Percentiles rank a stretch among this genome's conserved stretches.
Conservation (phyloP, 2,329 filamentous ascomycete species). For the Apiospora phragmitis region DNA sequence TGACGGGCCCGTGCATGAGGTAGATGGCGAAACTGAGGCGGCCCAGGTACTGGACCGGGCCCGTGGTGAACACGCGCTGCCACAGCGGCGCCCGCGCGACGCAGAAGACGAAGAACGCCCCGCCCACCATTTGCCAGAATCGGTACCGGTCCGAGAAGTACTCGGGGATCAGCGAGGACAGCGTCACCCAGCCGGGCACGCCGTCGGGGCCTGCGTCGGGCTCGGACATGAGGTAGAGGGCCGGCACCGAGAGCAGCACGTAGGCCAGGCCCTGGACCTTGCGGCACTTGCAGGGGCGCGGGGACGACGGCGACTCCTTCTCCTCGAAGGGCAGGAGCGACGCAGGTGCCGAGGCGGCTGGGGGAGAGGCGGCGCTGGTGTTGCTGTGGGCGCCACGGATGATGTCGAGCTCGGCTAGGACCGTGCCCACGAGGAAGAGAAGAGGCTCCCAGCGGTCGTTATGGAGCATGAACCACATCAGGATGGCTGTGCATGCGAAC, state of each 20-base stretch:
- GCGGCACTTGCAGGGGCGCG: conserved; percentile 11
- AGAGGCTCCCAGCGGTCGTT: conserved; percentile 55
- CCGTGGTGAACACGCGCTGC: conserved; percentile 51
- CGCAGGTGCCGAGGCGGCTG: conserved; percentile 18
- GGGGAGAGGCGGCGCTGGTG: conserved; percentile 3
- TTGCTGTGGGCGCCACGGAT: conserved; percentile 47
- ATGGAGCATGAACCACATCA: conserved; percentile 47
- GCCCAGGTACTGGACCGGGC: conserved; percentile 57
- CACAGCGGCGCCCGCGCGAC: conserved; percentile 47
- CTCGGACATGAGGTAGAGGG: conserved; percentile 53
- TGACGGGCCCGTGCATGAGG: conserved; percentile 59
- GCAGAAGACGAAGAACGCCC: conserved; percentile 51
- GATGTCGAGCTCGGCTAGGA: conserved; percentile 55
- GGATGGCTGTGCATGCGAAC: conserved; percentile 39
- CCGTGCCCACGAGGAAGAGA: conserved; percentile 55
- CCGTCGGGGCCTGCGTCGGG: conserved; percentile 41
- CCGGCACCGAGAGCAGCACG: conserved; percentile 44
- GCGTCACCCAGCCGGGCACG: conserved; percentile 53
- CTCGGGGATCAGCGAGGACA: conserved; percentile 48
- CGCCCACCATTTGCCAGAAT: conserved; percentile 57
- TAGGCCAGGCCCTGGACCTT: conserved; percentile 32
- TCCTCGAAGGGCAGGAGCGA: conserved; percentile 25
- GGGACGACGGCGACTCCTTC: neutral
- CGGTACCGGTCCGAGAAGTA: conserved; percentile 53
- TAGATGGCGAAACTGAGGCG: conserved; percentile 63